Evolutionary conservation across 345 rosid species (phyloP).

Genomic region (Viola odorata): DNA sequence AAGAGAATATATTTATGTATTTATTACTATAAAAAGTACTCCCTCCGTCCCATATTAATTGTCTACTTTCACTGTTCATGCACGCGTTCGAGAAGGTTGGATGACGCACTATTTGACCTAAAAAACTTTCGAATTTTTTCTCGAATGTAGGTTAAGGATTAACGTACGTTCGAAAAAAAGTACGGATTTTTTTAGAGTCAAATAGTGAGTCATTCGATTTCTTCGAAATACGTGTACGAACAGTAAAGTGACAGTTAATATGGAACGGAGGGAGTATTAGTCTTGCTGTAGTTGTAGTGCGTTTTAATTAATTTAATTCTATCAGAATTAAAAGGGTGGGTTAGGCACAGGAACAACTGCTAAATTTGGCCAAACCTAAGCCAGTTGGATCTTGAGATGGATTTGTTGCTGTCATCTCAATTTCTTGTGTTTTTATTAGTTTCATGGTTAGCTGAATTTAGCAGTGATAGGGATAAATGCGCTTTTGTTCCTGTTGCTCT

Average conservation of each 20-base stretch:
- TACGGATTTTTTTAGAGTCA: too few relatives aligned
- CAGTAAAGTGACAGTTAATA: too few relatives aligned
- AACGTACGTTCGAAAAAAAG: background rate
- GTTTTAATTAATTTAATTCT: background rate
- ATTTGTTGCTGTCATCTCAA: background rate
- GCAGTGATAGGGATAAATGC: slow-evolving; percentile 12
- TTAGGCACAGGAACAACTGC: slow-evolving; percentile 51
- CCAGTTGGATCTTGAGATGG: slow-evolving; percentile 1
- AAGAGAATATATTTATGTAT: background rate
- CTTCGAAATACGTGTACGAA: too few relatives aligned
- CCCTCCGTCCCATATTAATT: too few relatives aligned
- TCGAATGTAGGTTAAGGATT: background rate
- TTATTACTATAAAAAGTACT: background rate
- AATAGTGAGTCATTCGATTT: too few relatives aligned
- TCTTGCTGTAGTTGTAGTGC: background rate
- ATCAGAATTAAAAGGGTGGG: slow-evolving; percentile 10
- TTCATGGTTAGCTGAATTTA: slow-evolving; percentile 34
- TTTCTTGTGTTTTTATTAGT: background rate
- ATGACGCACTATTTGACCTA: too few relatives aligned
- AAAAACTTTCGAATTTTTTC: too few relatives aligned
- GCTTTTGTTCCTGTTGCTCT: slow-evolving; percentile 41
- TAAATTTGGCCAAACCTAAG: slow-evolving; percentile 33
- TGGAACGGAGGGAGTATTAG: background rate
- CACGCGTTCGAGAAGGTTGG: too few relatives aligned
- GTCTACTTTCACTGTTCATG: too few relatives aligned